phyloP scores from a whole-genome alignment of 2,329 filamentous ascomycete species.

The Aureobasidium sp. region DNA sequence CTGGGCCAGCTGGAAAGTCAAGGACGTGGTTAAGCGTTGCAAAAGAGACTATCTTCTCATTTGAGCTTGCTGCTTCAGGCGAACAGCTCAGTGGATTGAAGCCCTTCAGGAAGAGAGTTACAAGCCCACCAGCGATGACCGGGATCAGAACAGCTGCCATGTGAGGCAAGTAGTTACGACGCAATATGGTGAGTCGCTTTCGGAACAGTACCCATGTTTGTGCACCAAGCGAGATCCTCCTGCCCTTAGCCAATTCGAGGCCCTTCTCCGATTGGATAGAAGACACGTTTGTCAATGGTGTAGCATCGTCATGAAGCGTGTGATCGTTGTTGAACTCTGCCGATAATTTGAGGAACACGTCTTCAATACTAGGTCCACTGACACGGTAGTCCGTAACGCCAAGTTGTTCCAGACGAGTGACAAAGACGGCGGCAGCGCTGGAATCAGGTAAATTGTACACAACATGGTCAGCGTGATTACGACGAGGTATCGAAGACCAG shows the following conservation, averaged over 20 bases:
- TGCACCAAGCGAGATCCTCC: conserved; percentile 56
- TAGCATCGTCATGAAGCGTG: conserved; percentile 16
- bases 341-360: conserved; percentile 80
- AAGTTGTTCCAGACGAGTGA: conserved; percentile 57
- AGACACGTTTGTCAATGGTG: conserved; percentile 8
- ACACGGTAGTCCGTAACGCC: conserved; percentile 73
- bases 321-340: conserved; percentile 57
- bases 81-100: conserved; percentile 43
- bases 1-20: conserved; percentile 35
- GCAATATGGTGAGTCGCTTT: conserved; percentile 70
- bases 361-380: conserved; percentile 82
- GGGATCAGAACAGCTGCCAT: conserved; percentile 67
- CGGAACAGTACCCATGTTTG: conserved; percentile 68
- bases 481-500: conserved; percentile 18
- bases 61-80: conserved; percentile 22
- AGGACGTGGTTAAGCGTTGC: conserved; percentile 17
- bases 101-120: conserved; percentile 62
- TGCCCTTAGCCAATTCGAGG: conserved; percentile 54
- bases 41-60: conserved; percentile 14
- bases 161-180: conserved; percentile 70
- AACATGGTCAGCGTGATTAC: conserved; percentile 59
- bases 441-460: conserved; percentile 67
- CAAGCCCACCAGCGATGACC: conserved; percentile 68
- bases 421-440: conserved; percentile 59
- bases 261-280: conserved; percentile 19